Conservation (phyloP, 1,284 basidiomycete species). For the Ceratobasidium sp. region DNA sequence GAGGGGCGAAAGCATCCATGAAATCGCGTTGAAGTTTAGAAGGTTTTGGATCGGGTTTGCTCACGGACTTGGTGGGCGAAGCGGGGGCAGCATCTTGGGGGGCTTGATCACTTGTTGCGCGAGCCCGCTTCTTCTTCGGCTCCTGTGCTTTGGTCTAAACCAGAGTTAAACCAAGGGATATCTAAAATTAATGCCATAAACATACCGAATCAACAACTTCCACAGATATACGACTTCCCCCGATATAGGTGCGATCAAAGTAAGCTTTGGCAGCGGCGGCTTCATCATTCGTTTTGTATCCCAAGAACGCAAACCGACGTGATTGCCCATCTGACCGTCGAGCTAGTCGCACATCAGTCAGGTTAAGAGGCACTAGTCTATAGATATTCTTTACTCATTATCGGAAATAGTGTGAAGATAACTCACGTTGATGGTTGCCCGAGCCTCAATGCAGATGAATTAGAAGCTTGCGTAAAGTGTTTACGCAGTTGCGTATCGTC, state of each 20-base stretch:
- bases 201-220: slow-evolving; percentile 77
- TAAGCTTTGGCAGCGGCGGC: slow-evolving; percentile 81
- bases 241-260: slow-evolving; percentile 87
- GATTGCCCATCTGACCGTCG: slow-evolving; percentile 79
- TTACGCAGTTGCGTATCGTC: slow-evolving; percentile 73
- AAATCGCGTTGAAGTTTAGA: slow-evolving; percentile 66
- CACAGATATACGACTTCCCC: slow-evolving; percentile 79
- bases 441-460: slow-evolving; percentile 55
- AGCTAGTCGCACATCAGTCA: slow-evolving; percentile 92
- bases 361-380: slow-evolving; percentile 52
- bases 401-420: slow-evolving; percentile 20
- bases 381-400: slow-evolving; percentile 47
- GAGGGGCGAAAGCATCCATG: slow-evolving; percentile 71
- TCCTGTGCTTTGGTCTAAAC: slow-evolving; percentile 37
- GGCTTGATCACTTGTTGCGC: background rate
- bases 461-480: slow-evolving; percentile 68
- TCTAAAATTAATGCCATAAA: slow-evolving; percentile 47
- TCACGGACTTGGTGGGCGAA: slow-evolving; percentile 20
- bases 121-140: slow-evolving; percentile 46
- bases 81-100: slow-evolving; percentile 53
- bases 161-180: background rate
- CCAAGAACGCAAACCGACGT: slow-evolving; percentile 91
- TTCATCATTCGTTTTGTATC: slow-evolving; percentile 84
- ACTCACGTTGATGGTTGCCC: slow-evolving; percentile 67
- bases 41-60: slow-evolving; percentile 47